These are phyloP conservation scores for Gracilaria vermiculophylla DNA, from an alignment of 23 red algal genomes.

Conservation along the genomic window DNA sequence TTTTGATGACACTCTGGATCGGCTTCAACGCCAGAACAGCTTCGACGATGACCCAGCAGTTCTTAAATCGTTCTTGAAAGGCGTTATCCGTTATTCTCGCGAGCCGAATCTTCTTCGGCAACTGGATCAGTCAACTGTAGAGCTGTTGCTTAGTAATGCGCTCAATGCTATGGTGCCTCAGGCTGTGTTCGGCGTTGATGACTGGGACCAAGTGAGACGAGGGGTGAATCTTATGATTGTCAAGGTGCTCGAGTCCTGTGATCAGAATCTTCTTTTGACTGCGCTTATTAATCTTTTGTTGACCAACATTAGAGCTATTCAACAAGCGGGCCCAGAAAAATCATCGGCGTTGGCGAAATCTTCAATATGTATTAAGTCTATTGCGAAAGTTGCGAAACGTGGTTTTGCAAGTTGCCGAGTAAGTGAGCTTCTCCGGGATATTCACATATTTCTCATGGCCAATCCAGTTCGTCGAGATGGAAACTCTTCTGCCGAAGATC, in stretches of 20 bases:
- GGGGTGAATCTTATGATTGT: slow-evolving; percentile 68
- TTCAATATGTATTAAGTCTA: slow-evolving; percentile 63
- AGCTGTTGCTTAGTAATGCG: slow-evolving; percentile 43
- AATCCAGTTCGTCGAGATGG: slow-evolving; percentile 55
- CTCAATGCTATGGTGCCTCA: slow-evolving; percentile 67
- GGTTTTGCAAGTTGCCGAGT: slow-evolving; percentile 53
- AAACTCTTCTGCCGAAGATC: slow-evolving; percentile 43
- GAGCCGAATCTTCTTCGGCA: slow-evolving; percentile 33
- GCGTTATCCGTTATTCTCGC: slow-evolving; percentile 44
- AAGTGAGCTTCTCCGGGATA: slow-evolving; percentile 61
- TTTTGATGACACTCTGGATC: slow-evolving; percentile 47
- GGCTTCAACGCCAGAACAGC: slow-evolving; percentile 22
- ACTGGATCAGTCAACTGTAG: slow-evolving; percentile 42
- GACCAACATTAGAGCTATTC: slow-evolving; percentile 36
- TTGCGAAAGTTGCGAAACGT: slow-evolving; percentile 63
- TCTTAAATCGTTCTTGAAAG: slow-evolving; percentile 54
- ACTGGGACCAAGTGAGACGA: slow-evolving; percentile 71
- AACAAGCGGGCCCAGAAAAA: neutral
- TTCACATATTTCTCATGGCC: slow-evolving; percentile 61
- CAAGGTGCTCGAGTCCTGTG: slow-evolving; percentile 67
- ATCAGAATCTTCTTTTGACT: slow-evolving; percentile 63
- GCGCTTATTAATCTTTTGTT: slow-evolving; percentile 67
- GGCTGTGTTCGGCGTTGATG: slow-evolving; percentile 35
- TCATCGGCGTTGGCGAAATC: slow-evolving; percentile 48
- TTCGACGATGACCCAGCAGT: slow-evolving; percentile 43